These are phyloP conservation scores for Penicillium verhagenii DNA, from an alignment of 495 filamentous ascomycete species.

Conservation along the genomic window DNA sequence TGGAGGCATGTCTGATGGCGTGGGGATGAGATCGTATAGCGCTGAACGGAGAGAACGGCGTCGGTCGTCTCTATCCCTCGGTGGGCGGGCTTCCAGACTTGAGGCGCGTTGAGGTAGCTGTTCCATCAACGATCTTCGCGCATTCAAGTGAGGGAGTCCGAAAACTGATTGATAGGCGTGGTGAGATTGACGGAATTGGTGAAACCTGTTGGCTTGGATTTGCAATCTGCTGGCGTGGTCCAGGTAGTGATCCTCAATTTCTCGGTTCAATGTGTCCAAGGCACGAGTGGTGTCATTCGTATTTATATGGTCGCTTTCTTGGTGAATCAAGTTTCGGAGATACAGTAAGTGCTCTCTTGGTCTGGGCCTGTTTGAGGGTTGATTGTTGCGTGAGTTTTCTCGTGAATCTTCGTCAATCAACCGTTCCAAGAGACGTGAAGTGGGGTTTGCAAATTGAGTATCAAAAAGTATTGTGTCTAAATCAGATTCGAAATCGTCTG, in stretches of 20 bases:
- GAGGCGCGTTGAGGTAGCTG: neutral
- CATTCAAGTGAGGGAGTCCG: neutral
- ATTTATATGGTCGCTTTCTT: constrained; percentile 38
- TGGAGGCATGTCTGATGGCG: constrained; percentile 38
- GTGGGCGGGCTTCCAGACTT: neutral
- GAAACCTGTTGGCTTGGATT: constrained; percentile 23
- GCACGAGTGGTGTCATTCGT: constrained; percentile 40
- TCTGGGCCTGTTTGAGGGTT: constrained; percentile 16
- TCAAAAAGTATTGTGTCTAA: neutral
- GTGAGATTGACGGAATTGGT: no score
- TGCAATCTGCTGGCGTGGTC: constrained; percentile 15
- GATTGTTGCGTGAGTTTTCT: constrained; percentile 9
- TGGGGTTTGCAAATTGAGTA: neutral
- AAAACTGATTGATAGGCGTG: constrained; percentile 12
- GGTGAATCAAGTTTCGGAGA: constrained; percentile 40
- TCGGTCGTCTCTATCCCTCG: constrained; percentile 9
- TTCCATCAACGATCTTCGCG: neutral
- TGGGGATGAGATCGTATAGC: constrained; percentile 36
- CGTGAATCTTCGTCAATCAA: neutral
- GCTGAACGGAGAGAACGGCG: constrained; percentile 13
- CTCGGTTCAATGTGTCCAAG: constrained; percentile 38
- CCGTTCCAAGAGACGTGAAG: constrained; percentile 1
- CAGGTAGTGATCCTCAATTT: constrained; percentile 33
- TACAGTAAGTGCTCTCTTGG: constrained; percentile 31
- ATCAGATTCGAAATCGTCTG: neutral